Base-by-base conservation (phyloP, 345 rosid species). In the Raphanus sativus region DNA sequence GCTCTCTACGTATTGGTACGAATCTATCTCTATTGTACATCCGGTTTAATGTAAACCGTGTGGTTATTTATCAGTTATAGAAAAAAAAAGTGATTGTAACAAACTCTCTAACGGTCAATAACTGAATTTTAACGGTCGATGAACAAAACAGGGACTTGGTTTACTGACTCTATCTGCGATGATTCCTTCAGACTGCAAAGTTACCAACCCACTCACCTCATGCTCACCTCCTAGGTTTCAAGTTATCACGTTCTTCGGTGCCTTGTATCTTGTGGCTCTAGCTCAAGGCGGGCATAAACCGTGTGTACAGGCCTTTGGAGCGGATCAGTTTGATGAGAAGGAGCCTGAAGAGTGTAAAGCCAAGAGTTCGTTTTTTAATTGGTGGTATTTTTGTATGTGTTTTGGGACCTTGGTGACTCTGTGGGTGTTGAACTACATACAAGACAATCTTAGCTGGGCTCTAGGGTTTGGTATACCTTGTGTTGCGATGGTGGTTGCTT, bases 221-320 rank as follows among this genome's bases (percentile, higher is more conserved):
- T 81, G 85, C 75, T 81, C 84, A 65, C 64, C 83, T 2, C 72
- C 55, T 50, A 50, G 52, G 21, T 72, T 79, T 69, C 89, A 82
- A 77, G 79, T 75, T 1, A 55, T 71, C 9, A 21, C 82, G 6
- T 86, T 89, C 83, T 80, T 87, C 70, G 61, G 82, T 65, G 86
- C 93, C 5, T 77, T 94, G 21, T 86, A 89, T 24, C 84, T 91
- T 1, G 86, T 85, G 60, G 98, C 92, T 4, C 5, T 93, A 61
- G 97, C 91, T 0, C 90, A 89, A 74, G 94, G 92, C 2, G 94
- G 94, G 25, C 92, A 87, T 78, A 91, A 91, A 71, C 98, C 98
- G 10, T 93, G 96, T 76, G 94, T 89, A 38, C 97, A 89, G 62
- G 96, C 96, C 4, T 91, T 93, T 74, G 98, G 98, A 16, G 96